These are phyloP conservation scores for Fonsecaea pedrosoi DNA, from an alignment of 2,329 filamentous ascomycete species.

Conservation along the genomic window DNA sequence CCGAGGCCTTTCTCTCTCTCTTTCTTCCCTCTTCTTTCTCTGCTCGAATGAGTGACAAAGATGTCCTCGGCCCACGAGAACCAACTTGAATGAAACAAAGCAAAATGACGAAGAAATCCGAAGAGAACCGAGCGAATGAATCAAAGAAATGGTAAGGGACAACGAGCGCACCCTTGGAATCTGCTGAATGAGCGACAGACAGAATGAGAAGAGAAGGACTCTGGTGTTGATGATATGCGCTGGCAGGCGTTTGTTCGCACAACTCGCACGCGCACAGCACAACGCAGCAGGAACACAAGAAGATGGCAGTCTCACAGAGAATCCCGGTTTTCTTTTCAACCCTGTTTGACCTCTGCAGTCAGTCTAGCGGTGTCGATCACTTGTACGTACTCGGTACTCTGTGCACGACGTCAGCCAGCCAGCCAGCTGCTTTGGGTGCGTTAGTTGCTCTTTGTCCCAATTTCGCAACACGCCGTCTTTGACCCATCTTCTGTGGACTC, in stretches of 20 bases:
- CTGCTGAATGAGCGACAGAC: not conserved
- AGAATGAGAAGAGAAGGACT: constrained; percentile 4
- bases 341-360: constrained; percentile 8
- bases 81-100: constrained; percentile 14
- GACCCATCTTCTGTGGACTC: constrained; percentile 7
- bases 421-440: constrained; percentile 7
- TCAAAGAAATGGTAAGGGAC: constrained; percentile 3
- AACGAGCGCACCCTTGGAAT: not conserved
- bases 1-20: not conserved
- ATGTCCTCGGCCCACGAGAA: not conserved
- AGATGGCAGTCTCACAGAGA: constrained; percentile 18
- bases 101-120: not conserved
- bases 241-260: constrained; percentile 18
- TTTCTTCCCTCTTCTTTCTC: constrained; percentile 10
- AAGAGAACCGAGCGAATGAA: not conserved
- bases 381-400: constrained; percentile 15
- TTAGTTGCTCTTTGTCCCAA: constrained; percentile 9
- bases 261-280: constrained; percentile 7
- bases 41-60: constrained; percentile 21
- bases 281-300: constrained; percentile 3
- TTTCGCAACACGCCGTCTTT: constrained; percentile 15
- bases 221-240: constrained; percentile 14
- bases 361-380: constrained; percentile 3
- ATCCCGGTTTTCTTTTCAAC: constrained; percentile 5
- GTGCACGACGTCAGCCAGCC: constrained; percentile 4